Percentiles rank a stretch among this genome's conserved stretches.
phyloP scores from a whole-genome alignment of 306 rosid genomes.

The Datisca glomerata region DNA sequence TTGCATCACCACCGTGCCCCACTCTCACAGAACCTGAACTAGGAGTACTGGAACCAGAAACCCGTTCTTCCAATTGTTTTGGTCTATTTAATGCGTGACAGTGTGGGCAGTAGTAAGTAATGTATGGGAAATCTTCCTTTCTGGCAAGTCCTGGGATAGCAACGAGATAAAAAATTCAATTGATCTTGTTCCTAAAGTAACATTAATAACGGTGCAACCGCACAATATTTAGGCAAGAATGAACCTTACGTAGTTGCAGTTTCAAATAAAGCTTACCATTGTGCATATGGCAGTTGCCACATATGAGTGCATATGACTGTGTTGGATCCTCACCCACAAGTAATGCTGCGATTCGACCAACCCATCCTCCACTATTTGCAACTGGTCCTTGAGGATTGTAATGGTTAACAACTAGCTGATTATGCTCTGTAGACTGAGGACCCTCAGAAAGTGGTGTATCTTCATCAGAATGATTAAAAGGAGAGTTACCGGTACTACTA shows the following conservation, averaged over 20 bases:
- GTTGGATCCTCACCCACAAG: conserved; percentile 98
- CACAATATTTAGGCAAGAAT: too few relatives aligned
- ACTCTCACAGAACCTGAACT: conserved; percentile 20
- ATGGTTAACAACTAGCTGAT: conserved; percentile 57
- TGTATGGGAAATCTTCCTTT: conserved; percentile 81
- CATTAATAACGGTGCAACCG: too few relatives aligned
- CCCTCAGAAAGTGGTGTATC: conserved; percentile 29
- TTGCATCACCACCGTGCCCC: conserved; percentile 10
- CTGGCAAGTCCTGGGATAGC: conserved; percentile 63
- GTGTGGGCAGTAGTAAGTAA: conserved; percentile 92
- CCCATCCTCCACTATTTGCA: conserved; percentile 75
- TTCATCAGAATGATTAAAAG: conserved; percentile 27
- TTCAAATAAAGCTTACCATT: conserved; percentile 76
- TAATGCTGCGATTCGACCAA: conserved; percentile 90
- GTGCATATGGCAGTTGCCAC: conserved; percentile 99
- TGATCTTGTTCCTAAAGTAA: too few relatives aligned
- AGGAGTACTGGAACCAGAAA: conserved; percentile 30
- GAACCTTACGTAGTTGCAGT: too few relatives aligned
- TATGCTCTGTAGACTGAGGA: conserved; percentile 27
- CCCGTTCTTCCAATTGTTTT: conserved; percentile 37
- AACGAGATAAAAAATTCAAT: too few relatives aligned
- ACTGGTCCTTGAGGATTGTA: conserved; percentile 52
- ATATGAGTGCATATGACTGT: conserved; percentile 90
- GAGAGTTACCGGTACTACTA: conserved; percentile 27
- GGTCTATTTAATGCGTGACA: conserved; percentile 75